phyloP scores from a whole-genome alignment of 352 stramenopile species.

The Pythium dissotocum region DNA sequence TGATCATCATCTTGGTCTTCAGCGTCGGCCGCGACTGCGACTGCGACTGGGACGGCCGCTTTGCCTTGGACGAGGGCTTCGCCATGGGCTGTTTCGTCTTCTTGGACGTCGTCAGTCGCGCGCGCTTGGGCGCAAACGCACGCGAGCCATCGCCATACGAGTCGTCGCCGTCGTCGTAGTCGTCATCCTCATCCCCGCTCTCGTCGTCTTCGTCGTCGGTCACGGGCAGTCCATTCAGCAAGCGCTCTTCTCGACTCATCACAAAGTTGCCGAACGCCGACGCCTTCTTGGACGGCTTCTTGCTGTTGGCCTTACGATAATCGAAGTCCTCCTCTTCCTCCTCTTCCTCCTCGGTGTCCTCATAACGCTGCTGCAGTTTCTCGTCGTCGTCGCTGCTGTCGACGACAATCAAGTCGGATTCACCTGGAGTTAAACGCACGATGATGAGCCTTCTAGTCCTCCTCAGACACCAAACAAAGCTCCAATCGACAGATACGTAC shows the following conservation, averaged over 20 bases:
- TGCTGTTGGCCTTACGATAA: neutral
- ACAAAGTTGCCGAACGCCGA: constrained; percentile 12
- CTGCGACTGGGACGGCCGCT: neutral
- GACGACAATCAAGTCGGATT: constrained; percentile 20
- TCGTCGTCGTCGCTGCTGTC: constrained; percentile 23
- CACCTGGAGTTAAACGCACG: neutral
- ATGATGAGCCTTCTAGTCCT: constrained; percentile 11
- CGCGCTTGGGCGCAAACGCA: constrained; percentile 23
- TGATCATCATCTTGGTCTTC: neutral
- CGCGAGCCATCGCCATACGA: constrained; percentile 22
- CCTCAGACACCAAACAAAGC: neutral
- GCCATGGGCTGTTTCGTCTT: neutral
- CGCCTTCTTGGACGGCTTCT: constrained; percentile 5
- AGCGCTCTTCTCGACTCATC: constrained; percentile 21
- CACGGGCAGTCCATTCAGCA: constrained; percentile 7
- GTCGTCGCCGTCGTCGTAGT: constrained; percentile 26
- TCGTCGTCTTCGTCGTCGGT: constrained; percentile 17
- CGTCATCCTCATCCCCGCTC: constrained; percentile 23
- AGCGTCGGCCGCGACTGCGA: too few species aligned
- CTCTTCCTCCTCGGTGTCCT: neutral
- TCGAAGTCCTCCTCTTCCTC: neutral
- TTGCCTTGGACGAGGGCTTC: neutral
- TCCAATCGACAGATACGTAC: constrained; percentile 9
- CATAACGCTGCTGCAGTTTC: neutral
- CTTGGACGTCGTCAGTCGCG: neutral